These are phyloP conservation scores for Sporobolomyces roseus DNA, from an alignment of 768 basidiomycete species.

Conservation along the genomic window DNA sequence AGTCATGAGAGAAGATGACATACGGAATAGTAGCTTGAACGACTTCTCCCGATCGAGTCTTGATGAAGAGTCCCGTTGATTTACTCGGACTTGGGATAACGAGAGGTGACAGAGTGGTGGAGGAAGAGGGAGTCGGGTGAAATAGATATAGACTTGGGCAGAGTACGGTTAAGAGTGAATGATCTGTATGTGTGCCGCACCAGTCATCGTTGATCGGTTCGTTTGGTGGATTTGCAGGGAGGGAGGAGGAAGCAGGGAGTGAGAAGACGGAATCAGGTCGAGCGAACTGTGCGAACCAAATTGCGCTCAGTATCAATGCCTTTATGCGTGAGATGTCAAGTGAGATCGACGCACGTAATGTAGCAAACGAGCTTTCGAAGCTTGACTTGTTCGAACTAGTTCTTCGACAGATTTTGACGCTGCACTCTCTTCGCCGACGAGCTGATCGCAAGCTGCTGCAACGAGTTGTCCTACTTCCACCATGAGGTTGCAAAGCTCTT, in stretches of 20 bases:
- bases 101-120: conserved; percentile 19
- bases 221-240: background rate
- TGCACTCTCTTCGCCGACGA: conserved; percentile 56
- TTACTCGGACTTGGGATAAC: conserved; percentile 64
- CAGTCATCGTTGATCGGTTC: conserved; percentile 66
- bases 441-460: conserved; percentile 83
- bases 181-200: conserved; percentile 95
- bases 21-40: conserved; percentile 80
- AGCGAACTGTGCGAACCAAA: conserved; percentile 59
- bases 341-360: conserved; percentile 62
- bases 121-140: conserved; percentile 46
- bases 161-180: conserved; percentile 74
- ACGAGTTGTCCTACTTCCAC: conserved; percentile 76
- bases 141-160: conserved; percentile 86
- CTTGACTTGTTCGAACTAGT: conserved; percentile 71
- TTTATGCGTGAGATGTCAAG: too few relatives aligned
- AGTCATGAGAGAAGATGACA: conserved; percentile 40
- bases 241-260: background rate
- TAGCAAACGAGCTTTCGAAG: conserved; percentile 86
- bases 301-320: too few relatives aligned
- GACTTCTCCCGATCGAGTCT: conserved; percentile 70
- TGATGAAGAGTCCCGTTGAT: conserved; percentile 83
- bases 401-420: conserved; percentile 60
- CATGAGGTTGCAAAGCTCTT: conserved; percentile 74
- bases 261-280: conserved; percentile 40